These are phyloP conservation scores for Aphanomyces cochlioides DNA, from an alignment of 352 stramenopile genomes.

Conservation along the genomic window DNA sequence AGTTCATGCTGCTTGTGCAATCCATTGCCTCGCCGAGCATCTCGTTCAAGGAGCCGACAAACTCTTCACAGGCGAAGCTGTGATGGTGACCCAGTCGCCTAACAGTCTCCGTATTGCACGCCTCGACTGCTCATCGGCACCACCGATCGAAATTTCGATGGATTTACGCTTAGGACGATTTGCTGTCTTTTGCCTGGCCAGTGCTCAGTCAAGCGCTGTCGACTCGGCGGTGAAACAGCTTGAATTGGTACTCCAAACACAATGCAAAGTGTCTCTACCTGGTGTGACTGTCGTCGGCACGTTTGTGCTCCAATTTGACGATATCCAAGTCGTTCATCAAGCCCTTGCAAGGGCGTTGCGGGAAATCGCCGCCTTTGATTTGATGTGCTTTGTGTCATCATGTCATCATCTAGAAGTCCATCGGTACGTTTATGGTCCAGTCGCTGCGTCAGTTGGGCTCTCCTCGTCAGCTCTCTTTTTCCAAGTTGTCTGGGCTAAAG, in stretches of 20 bases:
- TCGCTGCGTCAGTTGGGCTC: slow-evolving; percentile 67
- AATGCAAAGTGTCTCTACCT: slow-evolving; percentile 70
- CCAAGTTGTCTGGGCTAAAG: slow-evolving; percentile 73
- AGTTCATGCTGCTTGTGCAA: slow-evolving; percentile 60
- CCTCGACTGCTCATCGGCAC: slow-evolving; percentile 69
- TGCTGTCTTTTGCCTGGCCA: slow-evolving; percentile 61
- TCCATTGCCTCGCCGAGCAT: slow-evolving; percentile 69
- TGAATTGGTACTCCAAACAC: slow-evolving; percentile 68
- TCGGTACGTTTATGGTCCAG: slow-evolving; percentile 72
- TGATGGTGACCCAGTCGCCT: slow-evolving; percentile 53
- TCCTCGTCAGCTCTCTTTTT: slow-evolving; percentile 83
- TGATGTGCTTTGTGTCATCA: slow-evolving; percentile 65
- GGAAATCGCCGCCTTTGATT: slow-evolving; percentile 74
- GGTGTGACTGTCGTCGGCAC: slow-evolving; percentile 43
- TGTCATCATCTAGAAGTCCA: slow-evolving; percentile 80
- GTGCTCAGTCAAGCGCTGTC: slow-evolving; percentile 56
- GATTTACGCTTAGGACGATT: slow-evolving; percentile 71
- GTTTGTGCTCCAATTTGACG: slow-evolving; percentile 67
- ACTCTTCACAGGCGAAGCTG: slow-evolving; percentile 65
- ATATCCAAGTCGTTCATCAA: slow-evolving; percentile 64
- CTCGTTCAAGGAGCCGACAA: slow-evolving; percentile 60
- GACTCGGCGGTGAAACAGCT: slow-evolving; percentile 54
- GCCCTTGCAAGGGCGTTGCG: slow-evolving; percentile 74
- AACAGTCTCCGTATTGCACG: slow-evolving; percentile 62
- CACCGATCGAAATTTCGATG: slow-evolving; percentile 66